Evolutionary conservation across 1,139 yeast species (phyloP), one percentile per base, ranked within the genome.

Genomic region (Lipomyces yarrowii): DNA sequence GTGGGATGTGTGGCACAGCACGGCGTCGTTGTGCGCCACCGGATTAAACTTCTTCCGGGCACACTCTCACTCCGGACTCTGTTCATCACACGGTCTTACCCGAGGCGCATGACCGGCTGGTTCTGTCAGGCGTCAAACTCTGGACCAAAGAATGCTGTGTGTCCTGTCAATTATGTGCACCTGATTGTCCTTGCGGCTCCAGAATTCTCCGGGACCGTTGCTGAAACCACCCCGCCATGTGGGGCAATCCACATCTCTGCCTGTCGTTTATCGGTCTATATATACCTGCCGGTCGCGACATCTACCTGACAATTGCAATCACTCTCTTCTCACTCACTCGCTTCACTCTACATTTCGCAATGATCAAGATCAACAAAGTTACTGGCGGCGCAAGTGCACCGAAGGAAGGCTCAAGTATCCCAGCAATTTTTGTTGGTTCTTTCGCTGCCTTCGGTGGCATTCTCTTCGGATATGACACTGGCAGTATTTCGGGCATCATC

Each of bases 381-480:
- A 18, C 48, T 42, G 21, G 8, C 48, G n/a, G 15, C 48, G 21
- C 21, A 2, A 15, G 15, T 1, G 8, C 48, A 23, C 48, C 33
- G 15, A 8, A 18, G 33, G 48, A 21, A n/a, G 60, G 60, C 35
- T 30, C 37, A 15, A 21, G 23, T n/a, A 18, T 21, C n/a, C 35
- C 55, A 4, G 30, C 60, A 42, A 54, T 58, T 23, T 30, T 61
- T 32, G 61, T 68, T 48, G 68, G 78, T 62, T 73, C 79, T 62
- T 82, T 82, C 71, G 83, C 82, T 54, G 81, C 85, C 23, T 80
- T 84, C 71, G 88, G 87, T 75, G 88, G 88, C 76, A 75, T 85
- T 65, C 79, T 85, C 64, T 85, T 77, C 73, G 88, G 88, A 70
- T 86, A 84, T 74, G 88, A 86, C 73, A 84, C 88, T 3, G 88